Evolutionary conservation across 331 rosid species (phyloP), one percentile per base, ranked within the genome.

Genomic region (Telfairia occidentalis): DNA sequence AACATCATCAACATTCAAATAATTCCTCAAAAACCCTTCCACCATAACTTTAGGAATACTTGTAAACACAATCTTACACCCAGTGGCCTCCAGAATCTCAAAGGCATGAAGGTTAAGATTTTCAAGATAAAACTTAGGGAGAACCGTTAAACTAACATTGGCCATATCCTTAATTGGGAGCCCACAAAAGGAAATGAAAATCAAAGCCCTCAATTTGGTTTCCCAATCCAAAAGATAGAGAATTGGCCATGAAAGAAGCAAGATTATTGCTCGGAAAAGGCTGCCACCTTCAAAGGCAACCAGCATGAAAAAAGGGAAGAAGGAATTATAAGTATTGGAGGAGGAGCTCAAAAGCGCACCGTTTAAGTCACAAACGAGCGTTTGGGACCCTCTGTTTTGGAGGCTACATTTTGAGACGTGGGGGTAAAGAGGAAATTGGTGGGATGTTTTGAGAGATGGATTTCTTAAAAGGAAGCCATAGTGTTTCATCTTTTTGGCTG

Each of bases 281-380:
- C 94, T 82, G 48, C 98, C 96, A 60, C 90, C 93, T 88, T 90
- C 98, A 78, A 93, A 93, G 77, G 97, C 87, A 80, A 90, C 86
- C 3, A 93, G 85, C 98, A 93, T 93, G 94, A 90, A 93, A 49
- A 78, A 93, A 30, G 98, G 96, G 64, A 92, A 92, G 76, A 86
- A 82, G 4, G 98, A 87, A 7, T 80, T 32, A 5, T 23, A n/a
- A 23, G 0, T n/a, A 7, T 63, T 32, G 7, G 69, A 73, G 2
- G 91, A 74, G 21, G 75, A 3, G 60, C 82, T 87, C 18, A 92
- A 70, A 7, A 92, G 82, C 3, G 81, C 77, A 34, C 86, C 83
- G n/a, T 84, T 86, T 43, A 93, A 50, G 69, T 87, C 98, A 80
- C 90, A 90, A 9, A 81, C 84, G 45, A 86, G 64, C 48, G 86